Evolutionary conservation across 805 yeast species (phyloP).

Genomic region (Myxozyma neglecta): DNA sequence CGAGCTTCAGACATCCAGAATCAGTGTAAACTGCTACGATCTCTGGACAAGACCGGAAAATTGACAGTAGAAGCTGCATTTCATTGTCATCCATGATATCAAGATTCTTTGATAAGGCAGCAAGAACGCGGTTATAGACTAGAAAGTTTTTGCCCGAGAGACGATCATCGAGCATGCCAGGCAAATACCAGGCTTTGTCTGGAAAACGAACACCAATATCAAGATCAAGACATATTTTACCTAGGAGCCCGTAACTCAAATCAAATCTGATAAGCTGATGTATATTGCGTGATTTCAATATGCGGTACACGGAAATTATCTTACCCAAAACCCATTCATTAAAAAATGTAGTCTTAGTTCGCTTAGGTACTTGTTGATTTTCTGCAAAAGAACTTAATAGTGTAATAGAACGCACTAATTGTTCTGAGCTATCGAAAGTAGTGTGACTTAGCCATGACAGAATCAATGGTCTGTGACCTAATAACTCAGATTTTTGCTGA

Average conservation of each 20-base stretch:
- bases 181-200: conserved; percentile 39
- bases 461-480: conserved; percentile 58
- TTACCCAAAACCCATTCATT: conserved; percentile 72
- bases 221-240: conserved; percentile 27
- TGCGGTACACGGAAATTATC: conserved; percentile 53
- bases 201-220: conserved; percentile 39
- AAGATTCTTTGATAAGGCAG: conserved; percentile 59
- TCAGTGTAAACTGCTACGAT: conserved; percentile 63
- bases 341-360: conserved; percentile 71
- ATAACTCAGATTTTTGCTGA: conserved; percentile 61
- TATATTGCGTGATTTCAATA: conserved; percentile 49
- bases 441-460: conserved; percentile 68
- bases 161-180: conserved; percentile 16
- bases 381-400: conserved; percentile 47
- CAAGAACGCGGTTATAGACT: conserved; percentile 66
- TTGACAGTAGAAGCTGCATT: conserved; percentile 51
- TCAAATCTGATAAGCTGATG: conserved; percentile 52
- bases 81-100: conserved; percentile 76
- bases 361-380: conserved; percentile 62
- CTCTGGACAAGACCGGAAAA: conserved; percentile 62
- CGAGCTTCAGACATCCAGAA: conserved; percentile 50
- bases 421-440: conserved; percentile 52
- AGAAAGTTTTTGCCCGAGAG: conserved; percentile 46
- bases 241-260: conserved; percentile 2
- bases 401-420: conserved; percentile 52